Base-by-base conservation (phyloP, 306 rosid species). In the Rosa lucieae region DNA sequence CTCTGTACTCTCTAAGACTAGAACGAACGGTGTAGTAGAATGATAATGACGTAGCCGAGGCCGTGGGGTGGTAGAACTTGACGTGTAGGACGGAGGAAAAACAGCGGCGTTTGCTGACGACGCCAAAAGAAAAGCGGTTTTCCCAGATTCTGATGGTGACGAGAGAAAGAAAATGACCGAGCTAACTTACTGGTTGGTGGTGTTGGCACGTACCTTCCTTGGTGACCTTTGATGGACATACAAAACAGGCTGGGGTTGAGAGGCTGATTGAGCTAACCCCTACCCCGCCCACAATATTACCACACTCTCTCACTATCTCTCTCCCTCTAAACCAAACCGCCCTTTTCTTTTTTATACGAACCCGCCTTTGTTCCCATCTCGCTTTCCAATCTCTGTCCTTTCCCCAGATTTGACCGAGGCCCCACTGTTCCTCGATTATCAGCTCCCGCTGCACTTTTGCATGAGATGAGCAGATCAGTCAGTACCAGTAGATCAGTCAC, bases 391-490 rank as follows among this genome's bases (percentile, higher is more conserved):
- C 68, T 29, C 68, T 32, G 42, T 32, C 42, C 40, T 63, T 29
- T 63, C 20, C 20, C 68, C 13, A 65, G 23, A 65, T 65, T 65
- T 65, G 70, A 65, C 70, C 70, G 15, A 43, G 72, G 21, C 47
- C 72, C 72, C 72, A 66, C 70, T n/a, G 21, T 6, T 6, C 5
- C 48, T 67, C 48, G 48, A 67, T 67, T 39, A 67, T 67, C 72
- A 67, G 48, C 68, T 11, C 11, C 13, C 13, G 20, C 72, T 67
- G 71, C 48, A 66, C 71, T 18, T 67, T 18, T 39, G 72, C 15
- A 39, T 67, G 72, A 40, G 49, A 8, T 10, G 72, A 40, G 23
- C 71, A 67, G 70, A 8, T 37, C 23, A 37, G 72, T 39, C 72
- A 67, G 72, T 21, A 62, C 67, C 17, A 40, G 47, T 43, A 67